A percentile compares a stretch with the other conserved stretches of the same genome.
Evolutionary conservation across 2,329 filamentous ascomycete species (phyloP).

Genomic region (Coniochaeta prunicola): DNA sequence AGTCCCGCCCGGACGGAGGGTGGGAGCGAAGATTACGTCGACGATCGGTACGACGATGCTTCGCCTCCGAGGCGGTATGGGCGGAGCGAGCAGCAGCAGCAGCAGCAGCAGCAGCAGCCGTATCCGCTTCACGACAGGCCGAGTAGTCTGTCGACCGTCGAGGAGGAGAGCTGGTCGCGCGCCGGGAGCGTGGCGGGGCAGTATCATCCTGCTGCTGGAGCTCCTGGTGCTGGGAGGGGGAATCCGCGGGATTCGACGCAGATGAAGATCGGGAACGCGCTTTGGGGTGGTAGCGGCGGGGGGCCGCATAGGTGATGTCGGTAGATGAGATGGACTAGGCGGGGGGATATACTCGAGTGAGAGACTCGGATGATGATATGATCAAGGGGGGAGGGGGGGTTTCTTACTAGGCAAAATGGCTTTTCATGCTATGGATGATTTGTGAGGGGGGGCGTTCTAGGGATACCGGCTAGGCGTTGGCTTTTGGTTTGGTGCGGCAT

Average conservation of each 20-base stretch:
- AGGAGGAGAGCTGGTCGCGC: slow-evolving; percentile 4
- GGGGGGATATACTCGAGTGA: too few relatives aligned
- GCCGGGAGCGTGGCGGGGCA: slow-evolving; percentile 1
- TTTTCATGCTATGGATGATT: neutral
- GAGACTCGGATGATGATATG: neutral
- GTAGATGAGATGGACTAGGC: neutral
- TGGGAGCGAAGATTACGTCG: slow-evolving; percentile 6
- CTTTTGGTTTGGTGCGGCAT: neutral
- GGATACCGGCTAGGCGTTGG: neutral
- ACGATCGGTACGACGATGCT: slow-evolving; percentile 12
- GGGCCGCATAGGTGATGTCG: slow-evolving; percentile 5
- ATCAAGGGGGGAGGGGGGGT: neutral
- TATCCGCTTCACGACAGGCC: neutral
- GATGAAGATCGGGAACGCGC: slow-evolving; percentile 21
- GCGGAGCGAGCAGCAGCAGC: neutral
- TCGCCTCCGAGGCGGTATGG: slow-evolving; percentile 14
- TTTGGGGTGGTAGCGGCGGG: slow-evolving; percentile 20
- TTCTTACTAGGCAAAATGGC: too few relatives aligned
- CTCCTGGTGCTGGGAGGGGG: neutral
- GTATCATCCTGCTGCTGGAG: too few relatives aligned
- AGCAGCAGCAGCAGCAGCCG: neutral
- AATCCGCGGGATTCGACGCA: slow-evolving; percentile 21
- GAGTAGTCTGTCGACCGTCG: slow-evolving; percentile 6
- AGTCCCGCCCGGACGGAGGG: slow-evolving; percentile 8
- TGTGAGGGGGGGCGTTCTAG: neutral